Evolutionary conservation across 2,329 filamentous ascomycete genomes (phyloP).

Genomic region (Grosmannia huntii): DNA sequence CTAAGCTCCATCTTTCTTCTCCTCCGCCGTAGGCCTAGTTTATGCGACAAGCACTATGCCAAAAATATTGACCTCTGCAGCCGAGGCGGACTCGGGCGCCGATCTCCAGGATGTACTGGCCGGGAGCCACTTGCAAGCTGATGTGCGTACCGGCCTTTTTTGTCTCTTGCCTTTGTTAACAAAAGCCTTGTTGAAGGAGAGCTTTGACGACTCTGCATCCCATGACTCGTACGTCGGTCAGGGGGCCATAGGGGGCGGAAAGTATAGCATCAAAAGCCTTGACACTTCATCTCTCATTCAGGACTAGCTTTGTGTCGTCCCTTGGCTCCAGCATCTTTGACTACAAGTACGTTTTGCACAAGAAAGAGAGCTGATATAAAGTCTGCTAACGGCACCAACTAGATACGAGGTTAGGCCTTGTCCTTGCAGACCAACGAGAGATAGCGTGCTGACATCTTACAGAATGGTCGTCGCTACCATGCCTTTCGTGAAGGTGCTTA

Average conservation of each 20-base stretch:
- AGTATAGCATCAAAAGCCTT: background rate
- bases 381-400: too few species aligned
- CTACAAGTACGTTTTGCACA: background rate
- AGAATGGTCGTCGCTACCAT: too few species aligned
- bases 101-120: background rate
- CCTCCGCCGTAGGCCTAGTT: too few species aligned
- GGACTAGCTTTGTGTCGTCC: background rate
- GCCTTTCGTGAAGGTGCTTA: too few species aligned
- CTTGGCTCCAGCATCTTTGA: background rate
- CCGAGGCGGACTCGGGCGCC: background rate
- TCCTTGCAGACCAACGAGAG: too few species aligned
- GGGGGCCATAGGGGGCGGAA: background rate
- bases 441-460: too few species aligned
- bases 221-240: background rate
- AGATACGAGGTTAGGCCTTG: too few species aligned
- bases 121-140: background rate
- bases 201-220: background rate
- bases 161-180: background rate
- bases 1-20: too few species aligned
- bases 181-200: background rate
- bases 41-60: too few species aligned
- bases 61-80: too few species aligned
- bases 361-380: too few species aligned
- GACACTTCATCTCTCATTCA: background rate
- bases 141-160: background rate